A percentile compares a stretch with the other conserved stretches of the same genome.
Evolutionary conservation across 1,284 basidiomycete genomes (phyloP).

Genomic region (Chiua sp.): DNA sequence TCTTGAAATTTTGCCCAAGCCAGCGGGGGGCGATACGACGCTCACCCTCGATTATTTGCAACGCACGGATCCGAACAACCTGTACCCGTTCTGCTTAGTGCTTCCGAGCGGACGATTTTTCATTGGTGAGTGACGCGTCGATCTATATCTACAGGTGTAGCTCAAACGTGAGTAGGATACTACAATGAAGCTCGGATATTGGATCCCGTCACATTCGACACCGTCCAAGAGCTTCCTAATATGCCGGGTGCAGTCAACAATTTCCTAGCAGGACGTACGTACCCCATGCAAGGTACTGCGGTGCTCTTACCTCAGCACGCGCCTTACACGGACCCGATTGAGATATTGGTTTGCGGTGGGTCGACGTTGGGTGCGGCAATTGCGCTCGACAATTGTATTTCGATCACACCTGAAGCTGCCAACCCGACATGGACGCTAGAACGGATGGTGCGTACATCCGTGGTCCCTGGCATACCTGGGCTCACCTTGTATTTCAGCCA

Average conservation of each 20-base stretch:
- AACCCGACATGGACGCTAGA: slow-evolving; percentile 70
- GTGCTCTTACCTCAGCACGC: slow-evolving; percentile 71
- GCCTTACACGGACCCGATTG: slow-evolving; percentile 73
- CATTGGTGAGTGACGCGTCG: slow-evolving; percentile 50
- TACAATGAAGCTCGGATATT: slow-evolving; percentile 83
- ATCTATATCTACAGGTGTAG: neutral
- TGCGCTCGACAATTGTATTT: slow-evolving; percentile 75
- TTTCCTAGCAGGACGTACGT: slow-evolving; percentile 73
- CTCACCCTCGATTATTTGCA: slow-evolving; percentile 51
- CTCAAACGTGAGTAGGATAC: slow-evolving; percentile 50
- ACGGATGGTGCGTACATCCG: slow-evolving; percentile 61
- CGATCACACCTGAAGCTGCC: slow-evolving; percentile 61
- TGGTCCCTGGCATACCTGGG: neutral
- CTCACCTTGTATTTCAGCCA: slow-evolving; percentile 49
- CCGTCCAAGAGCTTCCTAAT: slow-evolving; percentile 64
- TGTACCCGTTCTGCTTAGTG: slow-evolving; percentile 78
- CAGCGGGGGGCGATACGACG: slow-evolving; percentile 46
- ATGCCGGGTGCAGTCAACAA: slow-evolving; percentile 80
- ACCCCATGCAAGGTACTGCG: slow-evolving; percentile 76
- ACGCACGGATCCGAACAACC: slow-evolving; percentile 74
- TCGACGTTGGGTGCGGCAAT: slow-evolving; percentile 58
- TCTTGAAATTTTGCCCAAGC: slow-evolving; percentile 61
- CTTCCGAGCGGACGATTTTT: slow-evolving; percentile 71
- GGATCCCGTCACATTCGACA: slow-evolving; percentile 66
- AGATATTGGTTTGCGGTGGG: slow-evolving; percentile 78